Percentiles rank a stretch among this genome's conserved stretches.
phyloP scores from a whole-genome alignment of 2,329 filamentous ascomycete genomes.

The Phaeosphaeriaceae sp. region DNA sequence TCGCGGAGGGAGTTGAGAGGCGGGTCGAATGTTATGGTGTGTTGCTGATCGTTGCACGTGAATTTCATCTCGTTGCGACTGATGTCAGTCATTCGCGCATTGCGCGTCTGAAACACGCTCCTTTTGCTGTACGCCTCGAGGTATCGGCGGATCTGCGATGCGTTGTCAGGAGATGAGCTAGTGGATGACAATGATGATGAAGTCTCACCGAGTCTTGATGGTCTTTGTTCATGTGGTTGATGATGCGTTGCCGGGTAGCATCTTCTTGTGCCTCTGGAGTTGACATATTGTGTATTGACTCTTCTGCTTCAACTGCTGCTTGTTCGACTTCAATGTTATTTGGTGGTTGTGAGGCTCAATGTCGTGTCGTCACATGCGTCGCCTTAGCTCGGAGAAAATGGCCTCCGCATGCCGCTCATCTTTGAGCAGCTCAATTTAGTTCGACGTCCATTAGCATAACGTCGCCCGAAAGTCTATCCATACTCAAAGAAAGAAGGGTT shows the following conservation, averaged over 20 bases:
- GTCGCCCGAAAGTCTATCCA: slow-evolving; percentile 1
- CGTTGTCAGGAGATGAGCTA: slow-evolving; percentile 12
- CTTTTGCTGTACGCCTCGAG: slow-evolving; percentile 75
- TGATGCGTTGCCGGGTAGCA: slow-evolving; percentile 67
- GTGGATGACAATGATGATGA: neutral
- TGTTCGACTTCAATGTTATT: neutral
- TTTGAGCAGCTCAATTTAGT: slow-evolving; percentile 1
- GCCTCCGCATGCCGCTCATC: neutral
- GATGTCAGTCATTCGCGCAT: slow-evolving; percentile 71
- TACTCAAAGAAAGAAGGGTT: neutral
- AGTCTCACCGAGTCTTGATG: slow-evolving; percentile 70
- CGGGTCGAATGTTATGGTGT: slow-evolving; percentile 70
- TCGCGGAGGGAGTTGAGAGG: slow-evolving; percentile 74
- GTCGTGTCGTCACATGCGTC: slow-evolving; percentile 15
- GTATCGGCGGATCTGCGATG: slow-evolving; percentile 69
- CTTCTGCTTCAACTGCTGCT: neutral
- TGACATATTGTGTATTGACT: slow-evolving; percentile 28
- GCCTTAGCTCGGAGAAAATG: slow-evolving; percentile 1
- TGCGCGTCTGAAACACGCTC: slow-evolving; percentile 62
- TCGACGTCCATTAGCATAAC: slow-evolving; percentile 22
- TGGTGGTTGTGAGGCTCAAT: neutral
- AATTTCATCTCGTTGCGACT: slow-evolving; percentile 70
- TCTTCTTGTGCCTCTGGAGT: slow-evolving; percentile 51
- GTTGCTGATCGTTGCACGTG: slow-evolving; percentile 58
- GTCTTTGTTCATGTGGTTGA: slow-evolving; percentile 87